A percentile compares a stretch with the other conserved stretches of the same genome.
Evolutionary conservation across 768 basidiomycete species (phyloP).

Genomic region (Ephemerocybe angulata): DNA sequence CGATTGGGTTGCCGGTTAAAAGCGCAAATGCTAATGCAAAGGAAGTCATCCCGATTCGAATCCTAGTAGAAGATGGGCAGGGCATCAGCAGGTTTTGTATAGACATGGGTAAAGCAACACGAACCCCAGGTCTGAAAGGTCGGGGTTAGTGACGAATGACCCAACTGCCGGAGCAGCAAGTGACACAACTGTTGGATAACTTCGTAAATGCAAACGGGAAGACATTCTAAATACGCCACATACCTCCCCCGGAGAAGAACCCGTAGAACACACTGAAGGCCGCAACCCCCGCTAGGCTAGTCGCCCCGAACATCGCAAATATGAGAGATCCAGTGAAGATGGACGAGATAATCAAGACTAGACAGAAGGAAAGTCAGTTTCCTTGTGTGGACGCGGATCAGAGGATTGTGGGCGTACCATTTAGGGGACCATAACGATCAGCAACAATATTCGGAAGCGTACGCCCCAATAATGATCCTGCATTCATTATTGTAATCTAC

Average conservation of each 20-base stretch:
- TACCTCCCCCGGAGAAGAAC: slow-evolving; percentile 54
- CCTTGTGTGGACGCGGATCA: not conserved
- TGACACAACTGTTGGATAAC: slow-evolving; percentile 32
- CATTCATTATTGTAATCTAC: slow-evolving; percentile 52
- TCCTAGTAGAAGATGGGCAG: slow-evolving; percentile 21
- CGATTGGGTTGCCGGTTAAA: slow-evolving; percentile 49
- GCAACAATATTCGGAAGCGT: slow-evolving; percentile 54
- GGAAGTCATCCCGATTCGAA: slow-evolving; percentile 45
- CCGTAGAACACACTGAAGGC: slow-evolving; percentile 49
- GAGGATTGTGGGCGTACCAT: slow-evolving; percentile 29
- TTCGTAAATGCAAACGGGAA: not conserved
- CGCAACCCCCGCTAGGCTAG: slow-evolving; percentile 36
- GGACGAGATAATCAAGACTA: slow-evolving; percentile 42
- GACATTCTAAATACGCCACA: slow-evolving; percentile 13
- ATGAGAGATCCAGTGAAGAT: slow-evolving; percentile 41
- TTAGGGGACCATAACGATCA: slow-evolving; percentile 47
- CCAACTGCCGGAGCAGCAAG: slow-evolving; percentile 37
- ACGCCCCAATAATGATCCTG: slow-evolving; percentile 53
- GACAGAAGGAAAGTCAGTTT: not conserved
- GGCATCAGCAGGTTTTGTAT: not conserved
- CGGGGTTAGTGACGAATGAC: slow-evolving; percentile 34
- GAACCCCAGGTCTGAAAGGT: slow-evolving; percentile 46
- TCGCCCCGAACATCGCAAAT: slow-evolving; percentile 49
- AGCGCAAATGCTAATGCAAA: slow-evolving; percentile 42
- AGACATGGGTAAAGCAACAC: slow-evolving; percentile 2